A percentile compares a stretch with the other conserved stretches of the same genome.
Evolutionary conservation across 257 asterid genomes (phyloP).

Genomic region (Solanum dulcamara): DNA sequence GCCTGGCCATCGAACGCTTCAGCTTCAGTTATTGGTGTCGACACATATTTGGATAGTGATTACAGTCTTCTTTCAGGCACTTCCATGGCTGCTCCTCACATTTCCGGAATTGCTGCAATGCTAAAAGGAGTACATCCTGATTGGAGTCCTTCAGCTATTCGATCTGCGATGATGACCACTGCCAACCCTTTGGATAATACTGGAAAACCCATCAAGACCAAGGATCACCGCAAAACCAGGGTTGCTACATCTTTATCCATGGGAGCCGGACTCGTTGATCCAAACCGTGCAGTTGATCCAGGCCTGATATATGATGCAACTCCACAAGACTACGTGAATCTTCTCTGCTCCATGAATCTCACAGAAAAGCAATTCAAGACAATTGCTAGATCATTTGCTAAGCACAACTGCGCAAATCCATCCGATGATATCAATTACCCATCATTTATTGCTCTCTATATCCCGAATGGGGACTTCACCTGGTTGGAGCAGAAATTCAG

Average conservation of each 20-base stretch:
- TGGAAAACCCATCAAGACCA: neutral
- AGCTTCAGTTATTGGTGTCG: neutral
- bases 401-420: slow-evolving; percentile 1
- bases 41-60: neutral
- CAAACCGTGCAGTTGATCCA: slow-evolving; percentile 8
- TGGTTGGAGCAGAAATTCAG: neutral
- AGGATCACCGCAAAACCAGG: neutral
- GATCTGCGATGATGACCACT: neutral
- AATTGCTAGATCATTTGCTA: neutral
- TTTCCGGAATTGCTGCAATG: neutral
- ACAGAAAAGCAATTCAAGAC: neutral
- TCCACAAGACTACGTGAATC: slow-evolving; percentile 6
- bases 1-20: neutral
- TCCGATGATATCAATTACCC: slow-evolving; percentile 5
- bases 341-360: slow-evolving; percentile 10
- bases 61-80: neutral
- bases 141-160: neutral
- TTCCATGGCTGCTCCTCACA: neutral
- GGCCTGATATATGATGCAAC: slow-evolving; percentile 5
- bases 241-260: slow-evolving; percentile 5
- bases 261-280: slow-evolving; percentile 6
- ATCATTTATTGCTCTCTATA: neutral
- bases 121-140: neutral
- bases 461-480: neutral
- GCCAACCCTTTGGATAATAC: neutral